Evolutionary conservation across 345 rosid species (phyloP).

Genomic region (Sonneratia caseolaris): DNA sequence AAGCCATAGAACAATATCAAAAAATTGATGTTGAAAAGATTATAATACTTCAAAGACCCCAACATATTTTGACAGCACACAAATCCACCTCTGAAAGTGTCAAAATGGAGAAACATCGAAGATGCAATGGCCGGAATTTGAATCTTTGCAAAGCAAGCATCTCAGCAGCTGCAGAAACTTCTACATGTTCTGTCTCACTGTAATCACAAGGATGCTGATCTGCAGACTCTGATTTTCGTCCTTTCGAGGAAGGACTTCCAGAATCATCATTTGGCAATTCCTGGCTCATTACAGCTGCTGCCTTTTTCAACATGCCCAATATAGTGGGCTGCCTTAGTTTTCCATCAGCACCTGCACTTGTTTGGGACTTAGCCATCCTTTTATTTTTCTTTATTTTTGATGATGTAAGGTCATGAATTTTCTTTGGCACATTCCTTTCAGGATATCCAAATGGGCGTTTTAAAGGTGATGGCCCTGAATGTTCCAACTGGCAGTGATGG

Average conservation of each 20-base stretch:
- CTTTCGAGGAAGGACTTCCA: slow-evolving; percentile 21
- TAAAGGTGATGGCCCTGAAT: slow-evolving; percentile 27
- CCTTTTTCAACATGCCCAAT: slow-evolving; percentile 44
- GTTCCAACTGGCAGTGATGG: slow-evolving; percentile 33
- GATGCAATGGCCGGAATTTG: slow-evolving; percentile 68
- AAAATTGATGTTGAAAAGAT: not conserved
- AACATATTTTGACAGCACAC: not conserved
- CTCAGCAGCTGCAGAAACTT: slow-evolving; percentile 43
- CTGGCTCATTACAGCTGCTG: slow-evolving; percentile 38
- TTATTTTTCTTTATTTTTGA: slow-evolving; percentile 31
- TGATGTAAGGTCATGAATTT: slow-evolving; percentile 21
- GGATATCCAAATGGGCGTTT: slow-evolving; percentile 19
- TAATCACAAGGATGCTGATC: slow-evolving; percentile 23
- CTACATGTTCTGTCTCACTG: slow-evolving; percentile 32
- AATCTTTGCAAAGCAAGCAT: slow-evolving; percentile 54
- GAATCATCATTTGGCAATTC: slow-evolving; percentile 33
- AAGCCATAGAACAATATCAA: not conserved
- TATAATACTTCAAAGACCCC: not conserved
- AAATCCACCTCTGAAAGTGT: slow-evolving; percentile 44
- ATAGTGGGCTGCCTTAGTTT: slow-evolving; percentile 51
- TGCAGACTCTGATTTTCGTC: slow-evolving; percentile 17
- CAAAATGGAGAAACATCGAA: slow-evolving; percentile 52
- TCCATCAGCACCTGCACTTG: slow-evolving; percentile 25
- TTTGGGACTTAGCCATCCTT: slow-evolving; percentile 28
- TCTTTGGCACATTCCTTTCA: slow-evolving; percentile 34